Base-by-base conservation (phyloP, 495 filamentous ascomycete species). In the Tuber brumale region DNA sequence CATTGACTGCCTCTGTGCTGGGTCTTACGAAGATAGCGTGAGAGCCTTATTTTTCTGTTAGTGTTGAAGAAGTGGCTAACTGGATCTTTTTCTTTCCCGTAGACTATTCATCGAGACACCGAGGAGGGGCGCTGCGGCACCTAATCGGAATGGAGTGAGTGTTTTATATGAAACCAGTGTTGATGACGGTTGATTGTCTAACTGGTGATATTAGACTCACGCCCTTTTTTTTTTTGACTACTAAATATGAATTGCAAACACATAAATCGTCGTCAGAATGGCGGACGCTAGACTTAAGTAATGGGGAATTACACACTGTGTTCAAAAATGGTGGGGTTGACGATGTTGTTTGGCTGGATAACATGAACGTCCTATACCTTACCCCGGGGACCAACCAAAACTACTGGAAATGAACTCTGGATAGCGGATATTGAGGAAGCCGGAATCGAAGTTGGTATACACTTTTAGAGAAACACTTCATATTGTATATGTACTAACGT, bases 231-330 rank as follows among this genome's bases (percentile, higher is more conserved):
- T 83, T 79, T 43, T 69, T 70, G 43, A 69, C 73, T 39, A 91
- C 91, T 0, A 90, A 89, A 19, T 98, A 97, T 82, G 93, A 90
- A 37, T 97, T 98, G 84, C 86, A 92, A 70, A 87, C 89, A 0
- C 94, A 97, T 83, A 87, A 88, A 70, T 92, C 90, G 84, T 91
- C 86, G 21, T 86, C 87, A 37, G 90, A 94, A 80, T 91, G 97
- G 78, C 89, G 90, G n/a, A 84, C 94, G 0, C 84, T 98, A 3
- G 90, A 95, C 72, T 88, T 94, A 73, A 83, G 85, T 31, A 90
- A 87, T 37, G 92, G 92, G 48, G 87, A 90, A 73, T 92, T 90
- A 0, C 87, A 85, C 0, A 82, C 91, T 3, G 84, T 97, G 35
- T 90, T 89, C 71, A 89, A 90, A 72, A 88, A 92, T 69, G 16